Conservation (phyloP, 2,329 filamentous ascomycete species). For the Zymoseptoria crescenta region DNA sequence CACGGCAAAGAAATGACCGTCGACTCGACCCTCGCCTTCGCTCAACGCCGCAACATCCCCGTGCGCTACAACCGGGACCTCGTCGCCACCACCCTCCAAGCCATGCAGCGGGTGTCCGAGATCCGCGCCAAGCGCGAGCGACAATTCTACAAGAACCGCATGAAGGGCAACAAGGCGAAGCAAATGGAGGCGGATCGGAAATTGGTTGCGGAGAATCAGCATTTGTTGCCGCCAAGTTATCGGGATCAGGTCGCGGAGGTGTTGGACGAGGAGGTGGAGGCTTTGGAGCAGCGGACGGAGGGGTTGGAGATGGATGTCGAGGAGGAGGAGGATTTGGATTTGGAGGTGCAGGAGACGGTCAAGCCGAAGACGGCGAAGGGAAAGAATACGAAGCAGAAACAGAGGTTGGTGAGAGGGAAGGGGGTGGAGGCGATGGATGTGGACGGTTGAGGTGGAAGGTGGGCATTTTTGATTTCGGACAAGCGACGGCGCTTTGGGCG, state of each 20-base stretch:
- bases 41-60: slow-evolving; percentile 85
- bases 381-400: slow-evolving; percentile 38
- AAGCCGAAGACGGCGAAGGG: slow-evolving; percentile 19
- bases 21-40: slow-evolving; percentile 88
- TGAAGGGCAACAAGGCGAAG: slow-evolving; percentile 81
- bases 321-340: slow-evolving; percentile 30
- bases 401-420: slow-evolving; percentile 38
- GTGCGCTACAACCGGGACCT: slow-evolving; percentile 94
- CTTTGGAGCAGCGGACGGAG: slow-evolving; percentile 50
- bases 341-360: slow-evolving; percentile 36
- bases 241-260: slow-evolving; percentile 40
- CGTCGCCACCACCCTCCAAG: slow-evolving; percentile 75
- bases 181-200: slow-evolving; percentile 74
- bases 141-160: slow-evolving; percentile 87
- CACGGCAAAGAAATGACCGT: slow-evolving; percentile 82
- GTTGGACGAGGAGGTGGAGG: slow-evolving; percentile 52
- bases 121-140: slow-evolving; percentile 77
- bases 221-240: slow-evolving; percentile 64
- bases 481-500: slow-evolving; percentile 3
- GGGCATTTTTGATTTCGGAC: not conserved
- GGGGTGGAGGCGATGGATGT: slow-evolving; percentile 38
- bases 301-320: slow-evolving; percentile 41
- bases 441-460: slow-evolving; percentile 23
- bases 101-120: slow-evolving; percentile 85
- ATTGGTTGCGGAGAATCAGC: slow-evolving; percentile 84